Evolutionary conservation across 805 yeast species (phyloP).

Genomic region (Saccharomycopsis oosterbeekiorum): DNA sequence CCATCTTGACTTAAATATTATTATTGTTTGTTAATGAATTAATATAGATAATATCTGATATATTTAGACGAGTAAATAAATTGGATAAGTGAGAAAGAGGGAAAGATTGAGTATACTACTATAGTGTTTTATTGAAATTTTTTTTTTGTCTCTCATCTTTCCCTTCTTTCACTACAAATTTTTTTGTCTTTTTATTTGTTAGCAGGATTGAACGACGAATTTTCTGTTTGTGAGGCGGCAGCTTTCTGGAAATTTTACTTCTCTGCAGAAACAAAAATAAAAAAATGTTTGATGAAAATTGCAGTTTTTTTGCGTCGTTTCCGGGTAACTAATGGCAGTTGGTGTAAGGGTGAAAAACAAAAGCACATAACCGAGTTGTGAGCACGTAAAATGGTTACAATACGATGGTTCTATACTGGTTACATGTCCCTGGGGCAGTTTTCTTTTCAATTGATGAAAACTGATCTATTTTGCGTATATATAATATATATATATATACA

Average conservation of each 20-base stretch:
- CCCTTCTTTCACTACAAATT: not conserved
- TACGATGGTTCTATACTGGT: not conserved
- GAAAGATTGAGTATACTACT: not conserved
- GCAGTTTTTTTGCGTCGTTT: conserved; percentile 1
- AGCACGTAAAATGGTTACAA: not conserved
- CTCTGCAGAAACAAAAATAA: not conserved
- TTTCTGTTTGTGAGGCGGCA: not conserved
- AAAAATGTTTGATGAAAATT: not conserved
- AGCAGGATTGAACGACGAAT: not conserved
- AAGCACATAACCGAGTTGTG: not conserved
- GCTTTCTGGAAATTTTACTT: not conserved
- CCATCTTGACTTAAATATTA: not conserved
- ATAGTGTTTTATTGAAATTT: not conserved
- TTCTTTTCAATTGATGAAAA: too few species aligned
- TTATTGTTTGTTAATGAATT: not conserved
- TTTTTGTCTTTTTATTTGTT: not conserved
- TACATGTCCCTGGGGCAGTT: too few species aligned
- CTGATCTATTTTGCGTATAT: too few species aligned
- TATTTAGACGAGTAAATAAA: not conserved
- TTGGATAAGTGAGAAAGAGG: not conserved
- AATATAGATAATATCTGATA: not conserved
- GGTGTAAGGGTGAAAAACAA: not conserved
- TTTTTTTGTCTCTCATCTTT: conserved; percentile 1
- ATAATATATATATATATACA: too few species aligned
- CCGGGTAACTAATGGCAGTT: not conserved